These are phyloP conservation scores for Termitomyces sp. DNA, from an alignment of 768 basidiomycete genomes.

Conservation along the genomic window DNA sequence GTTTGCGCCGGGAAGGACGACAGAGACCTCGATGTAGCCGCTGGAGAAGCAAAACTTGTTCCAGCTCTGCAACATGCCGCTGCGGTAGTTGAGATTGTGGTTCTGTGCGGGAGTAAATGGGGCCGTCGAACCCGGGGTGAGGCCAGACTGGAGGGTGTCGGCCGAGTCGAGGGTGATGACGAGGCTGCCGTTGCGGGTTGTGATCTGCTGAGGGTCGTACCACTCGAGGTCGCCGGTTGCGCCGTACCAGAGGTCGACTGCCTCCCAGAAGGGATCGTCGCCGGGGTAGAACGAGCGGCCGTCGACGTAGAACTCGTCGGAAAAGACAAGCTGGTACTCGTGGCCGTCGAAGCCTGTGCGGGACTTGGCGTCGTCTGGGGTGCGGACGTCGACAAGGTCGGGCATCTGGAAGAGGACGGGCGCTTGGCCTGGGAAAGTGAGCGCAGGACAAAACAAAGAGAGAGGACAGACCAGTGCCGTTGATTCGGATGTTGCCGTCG, in stretches of 20 bases:
- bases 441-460: background rate
- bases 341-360: constrained; percentile 71
- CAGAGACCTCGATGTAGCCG: constrained; percentile 70
- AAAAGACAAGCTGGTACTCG: constrained; percentile 61
- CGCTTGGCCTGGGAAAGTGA: constrained; percentile 47
- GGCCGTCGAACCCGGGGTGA: constrained; percentile 35
- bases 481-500: constrained; percentile 61
- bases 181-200: constrained; percentile 59
- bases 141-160: constrained; percentile 19
- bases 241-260: constrained; percentile 68
- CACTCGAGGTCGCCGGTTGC: constrained; percentile 67
- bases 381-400: constrained; percentile 62
- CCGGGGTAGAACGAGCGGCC: constrained; percentile 42
- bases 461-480: constrained; percentile 31
- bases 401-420: constrained; percentile 54
- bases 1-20: constrained; percentile 54
- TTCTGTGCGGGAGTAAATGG: constrained; percentile 40
- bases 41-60: constrained; percentile 86
- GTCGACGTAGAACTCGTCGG: constrained; percentile 62
- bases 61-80: constrained; percentile 84
- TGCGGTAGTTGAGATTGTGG: constrained; percentile 58
- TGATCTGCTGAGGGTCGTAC: constrained; percentile 66
- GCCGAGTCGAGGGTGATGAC: constrained; percentile 62
- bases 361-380: constrained; percentile 51
- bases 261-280: constrained; percentile 70